Evolutionary conservation across 495 filamentous ascomycete species (phyloP), one percentile per base, ranked within the genome.

Genomic region (Oleoguttula mirabilis): DNA sequence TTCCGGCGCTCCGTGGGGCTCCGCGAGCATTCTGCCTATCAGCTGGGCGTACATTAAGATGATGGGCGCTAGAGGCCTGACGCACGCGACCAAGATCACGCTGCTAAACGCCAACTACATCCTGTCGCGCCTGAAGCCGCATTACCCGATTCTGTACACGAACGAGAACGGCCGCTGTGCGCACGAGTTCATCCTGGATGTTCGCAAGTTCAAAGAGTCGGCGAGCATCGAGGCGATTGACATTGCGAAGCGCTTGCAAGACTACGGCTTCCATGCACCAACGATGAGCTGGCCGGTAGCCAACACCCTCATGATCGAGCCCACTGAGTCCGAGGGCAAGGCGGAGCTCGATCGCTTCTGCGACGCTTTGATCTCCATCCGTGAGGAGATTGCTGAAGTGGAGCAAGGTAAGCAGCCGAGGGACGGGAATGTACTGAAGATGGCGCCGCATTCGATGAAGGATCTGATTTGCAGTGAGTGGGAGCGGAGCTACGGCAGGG

Each of bases 221-320:
- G 73, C 80, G 38, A 84, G 84, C 10, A 69, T 98, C 56, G 88
- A 96, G 66, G 90, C 87, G 31, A 93, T 95, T 56, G 90, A 98
- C 54, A 81, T 98, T 43, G 90, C 90, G 52, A 98, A 98, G 70
- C 85, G 90, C 45, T 77, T 98, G 7, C 88, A 95, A 63, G 90
- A 98, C 58, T 98, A 94, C 59, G 90, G 90, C 31, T 98, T 98
- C 74, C 90, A 98, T 60, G 86, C 92, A 3, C 90, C 90, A 2
- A 98, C 90, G 33, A 96, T 98, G 90, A 85, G 79, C 57, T 98
- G 87, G 87, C 90, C 90, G 4, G 88, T 98, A 2, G 71, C 86
- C 33, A 90, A 90, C 61, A 98, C 90, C 1, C 75, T 98, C 15
- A 98, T 98, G 90, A 93, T 98, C 52, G 90, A 98, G 68, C 90